Evolutionary conservation across 257 asterid species (phyloP), one percentile per base, ranked within the genome.

Genomic region (Penstemon eatonii): DNA sequence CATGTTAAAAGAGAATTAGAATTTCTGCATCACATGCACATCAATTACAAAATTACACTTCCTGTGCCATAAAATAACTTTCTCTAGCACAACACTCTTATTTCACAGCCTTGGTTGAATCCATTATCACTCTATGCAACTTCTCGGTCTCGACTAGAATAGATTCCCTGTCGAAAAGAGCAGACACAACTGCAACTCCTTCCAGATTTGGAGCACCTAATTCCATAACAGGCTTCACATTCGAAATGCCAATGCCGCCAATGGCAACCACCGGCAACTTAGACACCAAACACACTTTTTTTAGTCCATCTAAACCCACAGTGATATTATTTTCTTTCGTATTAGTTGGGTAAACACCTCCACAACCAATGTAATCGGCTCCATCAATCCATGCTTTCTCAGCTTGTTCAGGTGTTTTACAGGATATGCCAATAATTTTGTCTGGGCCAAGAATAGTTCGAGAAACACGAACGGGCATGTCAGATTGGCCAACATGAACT

Each of bases 101-200:
- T n/a, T 41, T 77, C 65, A 68, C 75, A 5, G 59, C 44, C 6
- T 41, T 49, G 19, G 69, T 47, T 0, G 83, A 66, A 56, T 80
- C 82, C 50, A 50, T 19, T 18, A 82, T 75, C 68, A 81, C 71
- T 59, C 75, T 79, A 6, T 53, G 69, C 81, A 92, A 67, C 81
- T 75, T 80, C 57, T 60, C 80, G 5, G 99, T 78, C 76, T 83
- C 96, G 0, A 37, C 66, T 9, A 36, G 49, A 65, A 93, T 77
- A 36, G 89, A 90, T 71, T 90, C 96, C 80, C 91, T 72, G 68
- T 93, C 96, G 56, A 93, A 93, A 52, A 88, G 71, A 51, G 99
- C 90, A 54, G 96, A 93, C 6, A 90, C 99, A 58, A 93, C 97
- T 8, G 97, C 99, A 68, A 93, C 91, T 7, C 99, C 97, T 79